Evolutionary conservation across 2,329 filamentous ascomycete genomes (phyloP).

Genomic region (Trichophyton benhamiae): DNA sequence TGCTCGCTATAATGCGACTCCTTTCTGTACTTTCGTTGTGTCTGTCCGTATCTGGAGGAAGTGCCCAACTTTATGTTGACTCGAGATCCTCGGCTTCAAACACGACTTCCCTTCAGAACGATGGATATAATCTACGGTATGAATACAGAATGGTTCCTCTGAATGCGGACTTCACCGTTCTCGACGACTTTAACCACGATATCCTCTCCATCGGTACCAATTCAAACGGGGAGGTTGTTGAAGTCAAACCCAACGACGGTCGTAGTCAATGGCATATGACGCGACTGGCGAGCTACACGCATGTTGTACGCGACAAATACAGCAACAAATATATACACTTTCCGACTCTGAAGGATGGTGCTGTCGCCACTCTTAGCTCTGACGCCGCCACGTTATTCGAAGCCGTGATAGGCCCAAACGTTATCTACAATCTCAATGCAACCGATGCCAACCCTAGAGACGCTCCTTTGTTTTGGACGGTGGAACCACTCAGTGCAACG

Average conservation of each 20-base stretch:
- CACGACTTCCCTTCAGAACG: neutral
- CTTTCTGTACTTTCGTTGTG: neutral
- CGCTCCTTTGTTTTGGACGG: neutral
- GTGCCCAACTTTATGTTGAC: neutral
- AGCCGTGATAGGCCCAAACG: neutral
- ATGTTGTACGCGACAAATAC: neutral
- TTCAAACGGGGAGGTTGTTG: neutral
- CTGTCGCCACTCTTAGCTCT: neutral
- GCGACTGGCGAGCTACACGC: neutral
- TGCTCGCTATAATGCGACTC: neutral
- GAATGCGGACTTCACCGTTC: neutral
- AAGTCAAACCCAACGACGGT: neutral
- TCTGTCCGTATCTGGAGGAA: neutral
- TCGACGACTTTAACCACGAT: neutral
- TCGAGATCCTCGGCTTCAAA: neutral
- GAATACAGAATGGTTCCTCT: neutral
- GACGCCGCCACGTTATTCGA: neutral
- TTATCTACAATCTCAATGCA: neutral
- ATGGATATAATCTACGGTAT: neutral
- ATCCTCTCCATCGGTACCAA: neutral
- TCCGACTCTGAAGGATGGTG: neutral
- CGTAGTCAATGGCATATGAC: neutral
- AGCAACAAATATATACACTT: slow-evolving; percentile 1
- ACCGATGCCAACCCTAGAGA: neutral
- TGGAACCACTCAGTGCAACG: neutral